Evolutionary conservation across 352 stramenopile species (phyloP).

Genomic region (Saprolegnia parasitica): DNA sequence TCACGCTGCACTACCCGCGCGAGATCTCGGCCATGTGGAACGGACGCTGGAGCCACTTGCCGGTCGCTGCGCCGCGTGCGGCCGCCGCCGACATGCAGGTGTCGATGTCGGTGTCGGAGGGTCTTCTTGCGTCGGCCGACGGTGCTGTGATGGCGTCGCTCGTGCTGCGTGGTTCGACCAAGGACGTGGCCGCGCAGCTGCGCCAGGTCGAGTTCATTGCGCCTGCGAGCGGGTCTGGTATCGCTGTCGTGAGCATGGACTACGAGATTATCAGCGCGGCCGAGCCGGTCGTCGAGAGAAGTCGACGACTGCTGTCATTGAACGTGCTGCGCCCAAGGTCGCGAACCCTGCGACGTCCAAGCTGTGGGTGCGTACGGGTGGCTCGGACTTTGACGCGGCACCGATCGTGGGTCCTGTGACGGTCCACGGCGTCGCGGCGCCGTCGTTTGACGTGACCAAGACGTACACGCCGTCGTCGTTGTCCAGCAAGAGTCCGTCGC

Average conservation of each 20-base stretch:
- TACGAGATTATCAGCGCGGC: no score
- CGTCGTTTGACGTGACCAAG: no score
- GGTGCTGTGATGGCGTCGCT: background rate
- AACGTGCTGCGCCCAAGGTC: background rate
- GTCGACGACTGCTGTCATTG: no score
- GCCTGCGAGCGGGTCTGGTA: background rate
- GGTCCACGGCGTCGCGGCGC: background rate
- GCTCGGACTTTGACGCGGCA: background rate
- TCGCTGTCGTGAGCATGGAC: constrained; percentile 6
- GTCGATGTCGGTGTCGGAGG: background rate
- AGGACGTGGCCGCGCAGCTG: background rate
- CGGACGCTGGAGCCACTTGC: background rate
- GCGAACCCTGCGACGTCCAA: background rate
- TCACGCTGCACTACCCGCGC: background rate
- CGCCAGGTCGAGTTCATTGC: background rate
- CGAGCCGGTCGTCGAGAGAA: no score
- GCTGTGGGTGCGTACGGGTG: background rate
- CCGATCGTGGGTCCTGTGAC: background rate
- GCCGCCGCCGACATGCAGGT: background rate
- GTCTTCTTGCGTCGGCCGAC: background rate
- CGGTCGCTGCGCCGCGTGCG: background rate
- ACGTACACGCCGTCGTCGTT: no score
- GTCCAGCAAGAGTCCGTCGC: no score
- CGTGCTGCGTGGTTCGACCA: background rate
- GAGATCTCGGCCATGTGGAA: background rate